Evolutionary conservation across 805 yeast species (phyloP), one percentile per base, ranked within the genome.

Genomic region (Lachancea quebecensis): DNA sequence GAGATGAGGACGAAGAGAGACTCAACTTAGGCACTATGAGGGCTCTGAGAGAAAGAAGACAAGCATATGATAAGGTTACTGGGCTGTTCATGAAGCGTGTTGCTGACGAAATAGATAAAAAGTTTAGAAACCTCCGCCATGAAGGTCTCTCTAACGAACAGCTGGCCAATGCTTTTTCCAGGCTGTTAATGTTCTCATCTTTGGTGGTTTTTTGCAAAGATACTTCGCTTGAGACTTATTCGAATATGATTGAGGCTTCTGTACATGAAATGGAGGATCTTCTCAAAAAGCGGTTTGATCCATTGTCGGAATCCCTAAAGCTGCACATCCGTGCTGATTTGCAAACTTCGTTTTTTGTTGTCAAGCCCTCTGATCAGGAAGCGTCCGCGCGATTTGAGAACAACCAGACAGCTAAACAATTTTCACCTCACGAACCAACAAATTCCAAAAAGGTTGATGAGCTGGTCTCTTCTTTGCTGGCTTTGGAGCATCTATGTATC

Each of bases 31-130:
- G 81, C 33, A 73, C 75, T 15, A 83, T 88, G 87, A 71, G 73
- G 46, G 95, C 95, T 0, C 69, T 87, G 47, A 73, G 72, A 48
- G 88, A 85, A 54, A 81, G 83, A 55, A 74, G 79, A 47, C 66
- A 70, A 12, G 72, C 69, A 4, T 85, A 83, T 57, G 86, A 81
- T 53, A 59, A 65, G 16, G 79, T 79, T 0, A 71, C 83, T 1
- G 54, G 58, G 2, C 63, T 67, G 4, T 85, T 88, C 55, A 60
- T 78, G 30, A 60, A 57, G 15, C 70, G 75, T 49, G 71, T 78
- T 46, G 69, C 58, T 11, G 50, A 41, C 1, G 79, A 73, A 40
- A 65, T 81, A 49, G 67, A 65, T 11, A 46, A 55, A 2, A 68
- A 73, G 29, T 71, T 84, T 43, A 66, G 63, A 27, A 61, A 58